phyloP scores from a whole-genome alignment of 2,329 filamentous ascomycete species.

The Aspergillus sp. region DNA sequence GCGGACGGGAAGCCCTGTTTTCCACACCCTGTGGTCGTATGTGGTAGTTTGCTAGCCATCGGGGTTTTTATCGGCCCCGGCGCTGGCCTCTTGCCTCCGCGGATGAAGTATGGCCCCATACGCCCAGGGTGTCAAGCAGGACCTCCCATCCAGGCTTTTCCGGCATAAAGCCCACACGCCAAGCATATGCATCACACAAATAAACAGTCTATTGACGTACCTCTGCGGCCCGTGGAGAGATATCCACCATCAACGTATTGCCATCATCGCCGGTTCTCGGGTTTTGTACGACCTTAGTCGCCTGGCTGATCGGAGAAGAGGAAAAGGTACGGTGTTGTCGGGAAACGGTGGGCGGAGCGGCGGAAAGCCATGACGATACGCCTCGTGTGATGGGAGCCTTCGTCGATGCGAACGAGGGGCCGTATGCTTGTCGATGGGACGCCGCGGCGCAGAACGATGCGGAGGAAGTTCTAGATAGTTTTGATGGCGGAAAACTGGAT shows the following conservation, averaged over 20 bases:
- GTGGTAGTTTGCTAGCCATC: slow-evolving; percentile 17
- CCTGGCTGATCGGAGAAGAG: slow-evolving; percentile 29
- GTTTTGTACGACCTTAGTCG: slow-evolving; percentile 56
- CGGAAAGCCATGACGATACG: neutral
- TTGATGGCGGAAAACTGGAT: slow-evolving; percentile 23
- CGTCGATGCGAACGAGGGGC: slow-evolving; percentile 1
- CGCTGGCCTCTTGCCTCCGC: neutral
- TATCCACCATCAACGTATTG: slow-evolving; percentile 76
- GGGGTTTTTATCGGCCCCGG: slow-evolving; percentile 14
- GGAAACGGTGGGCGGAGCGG: slow-evolving; percentile 1
- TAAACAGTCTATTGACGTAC: slow-evolving; percentile 47
- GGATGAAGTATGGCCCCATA: slow-evolving; percentile 1
- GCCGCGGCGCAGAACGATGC: slow-evolving; percentile 26
- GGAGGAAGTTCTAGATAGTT: slow-evolving; percentile 24
- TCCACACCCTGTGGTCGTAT: slow-evolving; percentile 47
- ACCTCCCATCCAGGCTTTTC: neutral
- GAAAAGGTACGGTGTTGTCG: slow-evolving; percentile 32
- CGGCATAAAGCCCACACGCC: neutral
- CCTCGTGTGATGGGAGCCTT: neutral
- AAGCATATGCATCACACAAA: neutral
- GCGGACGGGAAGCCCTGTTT: slow-evolving; percentile 47
- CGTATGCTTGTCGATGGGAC: slow-evolving; percentile 15
- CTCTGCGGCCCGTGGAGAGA: slow-evolving; percentile 77
- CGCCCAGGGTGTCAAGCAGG: neutral
- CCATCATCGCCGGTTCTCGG: slow-evolving; percentile 78